Base-by-base conservation (phyloP, 495 filamentous ascomycete species). In the Cercophora samala region DNA sequence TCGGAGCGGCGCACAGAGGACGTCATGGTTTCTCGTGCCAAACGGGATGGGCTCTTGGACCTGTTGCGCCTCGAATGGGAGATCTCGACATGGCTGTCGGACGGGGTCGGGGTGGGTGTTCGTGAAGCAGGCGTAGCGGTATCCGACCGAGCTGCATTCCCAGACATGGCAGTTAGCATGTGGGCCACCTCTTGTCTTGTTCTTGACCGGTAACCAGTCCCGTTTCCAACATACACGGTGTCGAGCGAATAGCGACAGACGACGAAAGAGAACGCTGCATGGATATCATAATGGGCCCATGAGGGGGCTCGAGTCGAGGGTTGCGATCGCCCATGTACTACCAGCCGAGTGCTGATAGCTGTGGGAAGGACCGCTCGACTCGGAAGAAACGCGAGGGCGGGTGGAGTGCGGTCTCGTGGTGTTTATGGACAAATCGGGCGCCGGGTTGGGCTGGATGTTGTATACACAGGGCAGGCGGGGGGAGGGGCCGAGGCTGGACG, bases 211-310 rank as follows among this genome's bases (percentile, higher is more conserved):
- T 46, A 21, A 17, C 60, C 11, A 21, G 60, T 37, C 60, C n/a
- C 32, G 66, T 65, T 63, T 65, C 65, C 74, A 72, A 84, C 82
- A 76, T 82, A 84, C 82, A 78, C 73, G 79, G 75, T 70, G 82
- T 81, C 68, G 81, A 78, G 71, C 81, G 81, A 68, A 82, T 76
- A 71, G 79, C 79, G 75, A 81, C 81, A 68, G 82, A 81, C 70
- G 82, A 83, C 25, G 81, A 82, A 64, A 82, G 80, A 63, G 81
- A 83, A 67, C 81, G 81, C 75, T 84, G 81, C 81, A 84, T 84
- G 74, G 82, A 81, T 74, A 82, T 81, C 81, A 84, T 84, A 78
- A 71, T 82, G 77, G 76, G 73, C 75, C 78, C 81, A 80, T 81
- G 72, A 63, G 68, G 66, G 67, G 66, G 60, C 19, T 68, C 69